Base-by-base conservation (phyloP, 2,329 filamentous ascomycete species). In the Paecilomyces formosus region DNA sequence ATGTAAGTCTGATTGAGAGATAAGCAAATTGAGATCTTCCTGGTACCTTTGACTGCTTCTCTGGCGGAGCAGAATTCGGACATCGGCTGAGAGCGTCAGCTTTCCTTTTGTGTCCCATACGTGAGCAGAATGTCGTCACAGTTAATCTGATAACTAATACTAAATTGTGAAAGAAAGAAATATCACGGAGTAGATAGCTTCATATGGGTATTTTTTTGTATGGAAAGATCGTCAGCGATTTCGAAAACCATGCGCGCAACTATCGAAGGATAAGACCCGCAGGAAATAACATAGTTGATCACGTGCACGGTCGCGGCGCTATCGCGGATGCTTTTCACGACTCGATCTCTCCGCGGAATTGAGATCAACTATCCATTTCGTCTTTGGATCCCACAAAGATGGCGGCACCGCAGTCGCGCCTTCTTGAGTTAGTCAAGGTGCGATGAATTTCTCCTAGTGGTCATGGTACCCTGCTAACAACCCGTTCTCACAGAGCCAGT, bases 371-470 rank as follows among this genome's bases (percentile, higher is more conserved):
- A 18, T 45, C 39, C 39, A 45, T 45, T 45, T 18, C 39, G n/a
- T 18, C 39, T 9, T 45, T 45, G 39, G n/a, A n/a, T 45, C 39
- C 39, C 15, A 21, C 39, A 45, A 26, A 18, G 55, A 83, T 83
- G 81, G 72, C 81, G 31, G 79, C 83, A 66, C 74, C 81, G 60
- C 78, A 80, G 60, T 74, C 72, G 55, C 79, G 83, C 54, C 72
- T 85, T 33, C 62, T 85, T 54, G 88, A 91, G 71, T 83, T 96
- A 63, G 84, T 93, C 80, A 92, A 91, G 87, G 92, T 90, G 76
- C 53, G 66, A 52, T n/a, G 9, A 3, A 26, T 13, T 12, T 54
- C 33, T 33, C 11, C 2, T 54, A 52, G 22, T 18, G 33, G 21
- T 56, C 22, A 15, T 52, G 55, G 11, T 45, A 21, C 26, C 26